phyloP scores from a whole-genome alignment of 345 rosid genomes.

The Gossypium thurberi region DNA sequence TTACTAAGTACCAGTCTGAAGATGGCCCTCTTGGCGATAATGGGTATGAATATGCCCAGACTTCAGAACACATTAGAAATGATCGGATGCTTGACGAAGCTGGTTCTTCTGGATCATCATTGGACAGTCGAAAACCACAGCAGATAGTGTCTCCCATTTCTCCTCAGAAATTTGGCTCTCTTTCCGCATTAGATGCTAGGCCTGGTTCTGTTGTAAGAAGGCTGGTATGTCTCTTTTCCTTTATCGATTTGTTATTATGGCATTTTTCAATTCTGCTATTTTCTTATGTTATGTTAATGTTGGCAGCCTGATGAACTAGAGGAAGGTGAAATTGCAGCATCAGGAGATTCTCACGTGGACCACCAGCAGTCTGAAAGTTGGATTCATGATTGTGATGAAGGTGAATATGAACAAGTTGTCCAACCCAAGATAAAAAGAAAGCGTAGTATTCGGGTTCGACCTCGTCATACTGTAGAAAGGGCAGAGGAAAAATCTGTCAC shows the following conservation, averaged over 20 bases:
- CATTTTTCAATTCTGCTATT: slow-evolving; percentile 13
- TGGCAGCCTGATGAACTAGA: slow-evolving; percentile 85
- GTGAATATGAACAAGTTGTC: slow-evolving; percentile 94
- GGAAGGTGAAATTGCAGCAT: slow-evolving; percentile 93
- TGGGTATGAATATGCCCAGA: slow-evolving; percentile 48
- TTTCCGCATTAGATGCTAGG: slow-evolving; percentile 91
- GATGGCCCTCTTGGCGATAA: slow-evolving; percentile 52
- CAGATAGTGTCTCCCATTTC: slow-evolving; percentile 80
- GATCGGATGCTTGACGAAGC: slow-evolving; percentile 48
- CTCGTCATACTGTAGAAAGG: slow-evolving; percentile 71
- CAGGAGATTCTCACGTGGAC: slow-evolving; percentile 90
- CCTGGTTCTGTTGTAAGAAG: slow-evolving; percentile 74
- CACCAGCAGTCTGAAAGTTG: slow-evolving; percentile 92
- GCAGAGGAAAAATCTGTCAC: slow-evolving; percentile 45
- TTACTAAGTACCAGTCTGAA: slow-evolving; percentile 63
- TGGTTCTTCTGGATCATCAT: slow-evolving; percentile 90
- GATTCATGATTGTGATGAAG: slow-evolving; percentile 91
- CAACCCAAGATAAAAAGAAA: slow-evolving; percentile 95
- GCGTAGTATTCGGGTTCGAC: slow-evolving; percentile 89
- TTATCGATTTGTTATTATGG: background rate
- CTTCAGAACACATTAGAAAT: slow-evolving; percentile 46
- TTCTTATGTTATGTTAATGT: slow-evolving; percentile 24
- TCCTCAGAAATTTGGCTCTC: slow-evolving; percentile 89
- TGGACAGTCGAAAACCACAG: slow-evolving; percentile 55
- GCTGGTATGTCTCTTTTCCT: slow-evolving; percentile 47